A percentile compares a stretch with the other conserved stretches of the same genome.
These are phyloP conservation scores for Evansstolkia leycettana DNA, from an alignment of 495 filamentous ascomycete genomes.

Conservation along the genomic window DNA sequence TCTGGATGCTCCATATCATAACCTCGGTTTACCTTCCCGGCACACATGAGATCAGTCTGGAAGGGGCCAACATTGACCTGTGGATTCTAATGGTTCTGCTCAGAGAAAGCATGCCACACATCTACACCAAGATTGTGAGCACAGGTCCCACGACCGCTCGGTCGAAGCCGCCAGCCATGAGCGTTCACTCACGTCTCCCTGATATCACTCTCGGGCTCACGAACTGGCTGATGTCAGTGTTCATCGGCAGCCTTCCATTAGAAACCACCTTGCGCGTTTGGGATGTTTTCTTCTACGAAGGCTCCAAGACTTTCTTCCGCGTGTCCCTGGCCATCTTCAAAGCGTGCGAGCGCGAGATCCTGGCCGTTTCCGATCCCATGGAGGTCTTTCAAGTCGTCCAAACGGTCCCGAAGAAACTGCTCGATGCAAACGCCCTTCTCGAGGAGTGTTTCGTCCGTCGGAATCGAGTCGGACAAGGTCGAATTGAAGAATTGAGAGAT, in stretches of 20 bases:
- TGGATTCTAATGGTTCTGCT: constrained; percentile 83
- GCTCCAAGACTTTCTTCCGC: constrained; percentile 87
- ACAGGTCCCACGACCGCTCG: constrained; percentile 46
- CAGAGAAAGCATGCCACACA: constrained; percentile 67
- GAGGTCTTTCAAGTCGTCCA: constrained; percentile 95
- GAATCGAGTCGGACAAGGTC: constrained; percentile 68
- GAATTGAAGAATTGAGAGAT: constrained; percentile 32
- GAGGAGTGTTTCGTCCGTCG: constrained; percentile 67
- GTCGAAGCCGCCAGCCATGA: constrained; percentile 26
- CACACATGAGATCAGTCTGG: constrained; percentile 83
- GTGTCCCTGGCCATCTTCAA: constrained; percentile 90
- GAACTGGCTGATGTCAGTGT: constrained; percentile 98
- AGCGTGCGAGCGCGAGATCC: constrained; percentile 72
- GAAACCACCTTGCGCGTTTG: constrained; percentile 86
- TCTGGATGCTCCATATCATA: constrained; percentile 90
- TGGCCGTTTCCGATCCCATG: constrained; percentile 73
- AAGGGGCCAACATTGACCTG: constrained; percentile 89
- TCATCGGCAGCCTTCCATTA: constrained; percentile 84
- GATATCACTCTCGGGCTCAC: constrained; percentile 88
- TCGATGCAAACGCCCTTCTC: constrained; percentile 72
- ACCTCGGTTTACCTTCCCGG: constrained; percentile 80
- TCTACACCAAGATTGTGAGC: constrained; percentile 82
- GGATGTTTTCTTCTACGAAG: constrained; percentile 95
- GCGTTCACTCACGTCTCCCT: constrained; percentile 53
- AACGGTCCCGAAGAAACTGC: constrained; percentile 63